Conservation (phyloP, 176 grass and related monocot genomes). For the Ampelocalamus luodianensis region DNA sequence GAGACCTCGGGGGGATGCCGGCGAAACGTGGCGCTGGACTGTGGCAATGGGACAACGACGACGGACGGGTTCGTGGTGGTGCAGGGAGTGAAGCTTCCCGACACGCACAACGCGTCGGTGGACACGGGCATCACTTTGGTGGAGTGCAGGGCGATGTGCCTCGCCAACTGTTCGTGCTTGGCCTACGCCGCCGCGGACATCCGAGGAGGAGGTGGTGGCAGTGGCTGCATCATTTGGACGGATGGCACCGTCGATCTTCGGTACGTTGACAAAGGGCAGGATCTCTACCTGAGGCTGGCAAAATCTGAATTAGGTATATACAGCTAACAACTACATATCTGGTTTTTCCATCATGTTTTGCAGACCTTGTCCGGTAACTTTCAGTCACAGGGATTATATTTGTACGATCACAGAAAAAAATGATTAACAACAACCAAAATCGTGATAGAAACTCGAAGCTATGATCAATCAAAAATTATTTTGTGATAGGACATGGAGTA, state of each 20-base stretch:
- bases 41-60: neutral
- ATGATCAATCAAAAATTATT: too few relatives aligned
- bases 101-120: neutral
- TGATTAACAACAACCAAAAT: too few relatives aligned
- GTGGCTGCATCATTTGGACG: constrained; percentile 32
- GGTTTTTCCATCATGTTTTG: too few relatives aligned
- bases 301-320: neutral
- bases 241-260: constrained; percentile 7
- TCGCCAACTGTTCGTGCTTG: constrained; percentile 56
- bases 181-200: constrained; percentile 43
- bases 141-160: constrained; percentile 43
- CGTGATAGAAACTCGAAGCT: too few relatives aligned
- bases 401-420: too few relatives aligned
- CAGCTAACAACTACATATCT: too few relatives aligned
- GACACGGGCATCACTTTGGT: constrained; percentile 24
- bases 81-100: constrained; percentile 47
- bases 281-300: constrained; percentile 19
- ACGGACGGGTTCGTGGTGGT: constrained; percentile 8
- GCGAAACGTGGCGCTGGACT: constrained; percentile 30
- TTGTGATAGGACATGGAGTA: too few relatives aligned
- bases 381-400: too few relatives aligned
- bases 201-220: neutral
- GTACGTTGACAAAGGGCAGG: constrained; percentile 25
- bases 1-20: constrained; percentile 41
- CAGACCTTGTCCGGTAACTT: too few relatives aligned